Evolutionary conservation across 2,329 filamentous ascomycete genomes (phyloP), one percentile per base, ranked within the genome.

Genomic region (Monosporascus sp.): DNA sequence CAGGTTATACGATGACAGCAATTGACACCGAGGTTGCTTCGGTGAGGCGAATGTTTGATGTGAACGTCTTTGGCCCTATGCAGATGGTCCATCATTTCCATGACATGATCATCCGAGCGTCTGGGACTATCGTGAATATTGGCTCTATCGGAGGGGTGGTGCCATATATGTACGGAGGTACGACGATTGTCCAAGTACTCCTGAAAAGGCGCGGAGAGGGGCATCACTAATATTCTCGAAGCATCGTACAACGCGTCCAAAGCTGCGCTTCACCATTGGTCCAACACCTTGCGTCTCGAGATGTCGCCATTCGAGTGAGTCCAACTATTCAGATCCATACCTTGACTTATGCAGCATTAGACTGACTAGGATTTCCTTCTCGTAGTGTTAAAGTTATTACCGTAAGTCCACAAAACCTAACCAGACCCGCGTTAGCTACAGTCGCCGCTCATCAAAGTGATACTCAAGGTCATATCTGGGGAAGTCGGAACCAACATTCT

Each of bases 41-140:
- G 0, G 63, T 60, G 3, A 6, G 62, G 37, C 20, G 44, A 0
- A 64, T 67, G 63, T 67, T 64, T 27, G 58, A 57, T 14, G 56
- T 67, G 44, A 67, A 67, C 22, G 50, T 67, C 0, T 64, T 67
- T 48, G 65, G 65, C 0, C 62, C 63, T 1, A 66, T 67, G 63
- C 54, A 56, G 1, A 62, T 67, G 62, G 60, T 65, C 0, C 58
- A 55, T 14, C 43, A 56, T 14, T 65, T 67, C n/a, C 61, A 65
- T 41, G 49, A 50, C 2, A 51, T 64, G 52, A 11, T 67, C 20
- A 63, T 67, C 14, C 9, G 20, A 7, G 24, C 61, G 1, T 26
- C 45, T 5, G 64, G 64, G 0, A 56, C 50, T 1, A 57, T 67
- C 3, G 61, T 64, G 2, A 67, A 67, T 41, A 66, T 67, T 17